phyloP scores from a whole-genome alignment of 2,329 filamentous ascomycete species.

The Boeremia lycopersici region DNA sequence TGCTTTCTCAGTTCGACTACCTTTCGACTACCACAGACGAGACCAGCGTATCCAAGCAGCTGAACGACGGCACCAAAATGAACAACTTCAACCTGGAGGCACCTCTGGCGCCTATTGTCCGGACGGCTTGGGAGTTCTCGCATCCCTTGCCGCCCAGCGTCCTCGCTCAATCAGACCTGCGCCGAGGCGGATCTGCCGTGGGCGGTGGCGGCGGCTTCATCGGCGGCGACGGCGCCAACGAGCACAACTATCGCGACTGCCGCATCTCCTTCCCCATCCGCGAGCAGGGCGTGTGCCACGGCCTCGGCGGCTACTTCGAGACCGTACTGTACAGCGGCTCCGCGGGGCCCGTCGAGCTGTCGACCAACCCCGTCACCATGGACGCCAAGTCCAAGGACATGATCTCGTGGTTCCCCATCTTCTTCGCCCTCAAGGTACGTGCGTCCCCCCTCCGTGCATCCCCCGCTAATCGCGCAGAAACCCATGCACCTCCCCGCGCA shows the following conservation, averaged over 20 bases:
- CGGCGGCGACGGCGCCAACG: conserved; percentile 80
- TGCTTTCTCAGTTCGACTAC: conserved; percentile 87
- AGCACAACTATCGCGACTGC: conserved; percentile 86
- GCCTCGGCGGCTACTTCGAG: conserved; percentile 93
- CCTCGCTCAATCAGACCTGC: conserved; percentile 60
- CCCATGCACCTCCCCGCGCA: conserved; percentile 85
- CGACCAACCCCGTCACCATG: conserved; percentile 90
- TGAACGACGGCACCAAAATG: conserved; percentile 48
- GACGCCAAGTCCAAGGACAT: conserved; percentile 93
- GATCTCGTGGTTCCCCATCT: conserved; percentile 99
- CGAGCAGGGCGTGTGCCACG: conserved; percentile 83
- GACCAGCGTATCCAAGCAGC: conserved; percentile 55
- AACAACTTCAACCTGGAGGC: conserved; percentile 40
- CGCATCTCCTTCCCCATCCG: conserved; percentile 78
- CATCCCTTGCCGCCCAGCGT: conserved; percentile 72
- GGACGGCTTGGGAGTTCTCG: conserved; percentile 79
- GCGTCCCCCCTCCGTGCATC: background rate
- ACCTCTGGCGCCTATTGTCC: conserved; percentile 58
- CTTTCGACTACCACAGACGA: conserved; percentile 63
- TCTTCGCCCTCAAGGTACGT: conserved; percentile 89
- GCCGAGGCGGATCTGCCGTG: conserved; percentile 68
- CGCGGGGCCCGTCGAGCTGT: conserved; percentile 75
- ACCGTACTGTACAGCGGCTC: conserved; percentile 79
- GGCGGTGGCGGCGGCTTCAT: conserved; percentile 75
- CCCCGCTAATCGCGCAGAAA: conserved; percentile 58